Evolutionary conservation across 345 rosid genomes (phyloP).

Genomic region (Ceriops zippeliana): DNA sequence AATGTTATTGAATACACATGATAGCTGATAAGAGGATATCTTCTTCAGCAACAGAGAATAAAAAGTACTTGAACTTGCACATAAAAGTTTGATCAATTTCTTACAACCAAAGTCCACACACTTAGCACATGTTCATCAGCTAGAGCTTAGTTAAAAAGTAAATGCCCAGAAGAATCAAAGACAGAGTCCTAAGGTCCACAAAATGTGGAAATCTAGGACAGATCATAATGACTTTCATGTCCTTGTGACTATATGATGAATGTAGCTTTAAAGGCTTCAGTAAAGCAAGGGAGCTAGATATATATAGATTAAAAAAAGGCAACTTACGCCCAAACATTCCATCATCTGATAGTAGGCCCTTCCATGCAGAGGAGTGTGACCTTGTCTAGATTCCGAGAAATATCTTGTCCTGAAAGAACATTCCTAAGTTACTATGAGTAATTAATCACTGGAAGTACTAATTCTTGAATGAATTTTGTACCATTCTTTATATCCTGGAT

Average conservation of each 20-base stretch:
- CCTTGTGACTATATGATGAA: background rate
- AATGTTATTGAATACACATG: background rate
- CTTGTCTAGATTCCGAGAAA: constrained; percentile 91
- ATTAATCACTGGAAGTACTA: background rate
- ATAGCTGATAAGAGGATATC: background rate
- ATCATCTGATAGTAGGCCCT: constrained; percentile 98
- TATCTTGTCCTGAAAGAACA: constrained; percentile 78
- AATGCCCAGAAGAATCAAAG: too few relatives aligned
- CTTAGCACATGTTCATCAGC: too few relatives aligned
- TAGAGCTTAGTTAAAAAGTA: too few relatives aligned
- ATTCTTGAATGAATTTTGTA: constrained; percentile 21
- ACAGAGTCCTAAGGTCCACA: too few relatives aligned
- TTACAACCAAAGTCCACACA: too few relatives aligned
- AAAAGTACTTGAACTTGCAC: background rate
- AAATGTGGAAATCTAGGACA: background rate
- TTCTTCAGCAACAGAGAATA: background rate
- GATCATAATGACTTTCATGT: background rate
- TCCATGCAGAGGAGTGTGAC: constrained; percentile 97
- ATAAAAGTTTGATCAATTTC: too few relatives aligned
- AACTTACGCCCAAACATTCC: constrained; percentile 96
- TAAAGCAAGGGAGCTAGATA: background rate
- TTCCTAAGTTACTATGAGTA: background rate
- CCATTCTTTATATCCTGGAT: constrained; percentile 97
- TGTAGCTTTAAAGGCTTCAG: background rate
- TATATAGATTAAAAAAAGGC: background rate